phyloP scores from a whole-genome alignment of 2,329 filamentous ascomycete genomes.

The Clonostachys rosea region DNA sequence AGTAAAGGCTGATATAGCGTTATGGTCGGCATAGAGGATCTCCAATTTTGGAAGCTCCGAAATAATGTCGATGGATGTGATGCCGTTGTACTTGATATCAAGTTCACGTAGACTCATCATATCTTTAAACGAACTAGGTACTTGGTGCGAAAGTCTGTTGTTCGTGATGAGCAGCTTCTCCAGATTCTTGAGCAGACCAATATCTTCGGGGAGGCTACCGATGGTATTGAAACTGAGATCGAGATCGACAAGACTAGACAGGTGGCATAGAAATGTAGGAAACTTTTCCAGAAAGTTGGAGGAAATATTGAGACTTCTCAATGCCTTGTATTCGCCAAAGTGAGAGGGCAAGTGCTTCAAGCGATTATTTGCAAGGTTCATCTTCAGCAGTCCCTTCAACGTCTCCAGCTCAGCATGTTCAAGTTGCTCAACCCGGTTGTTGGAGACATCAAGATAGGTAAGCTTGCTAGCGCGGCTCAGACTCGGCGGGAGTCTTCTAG shows the following conservation, averaged over 20 bases:
- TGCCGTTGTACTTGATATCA: slow-evolving; percentile 89
- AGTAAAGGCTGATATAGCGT: slow-evolving; percentile 83
- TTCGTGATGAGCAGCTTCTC: slow-evolving; percentile 95
- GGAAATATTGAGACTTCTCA: slow-evolving; percentile 85
- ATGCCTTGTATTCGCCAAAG: slow-evolving; percentile 73
- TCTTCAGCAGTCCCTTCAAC: slow-evolving; percentile 72
- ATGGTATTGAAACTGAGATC: slow-evolving; percentile 98
- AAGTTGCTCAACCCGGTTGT: slow-evolving; percentile 84
- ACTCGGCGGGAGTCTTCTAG: slow-evolving; percentile 78
- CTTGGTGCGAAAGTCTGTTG: slow-evolving; percentile 74
- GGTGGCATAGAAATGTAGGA: slow-evolving; percentile 76
- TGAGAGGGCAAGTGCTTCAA: slow-evolving; percentile 74
- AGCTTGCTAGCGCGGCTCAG: slow-evolving; percentile 75
- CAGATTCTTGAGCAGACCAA: slow-evolving; percentile 73
- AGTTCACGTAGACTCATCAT: slow-evolving; percentile 80
- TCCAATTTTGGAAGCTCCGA: slow-evolving; percentile 82
- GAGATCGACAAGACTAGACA: slow-evolving; percentile 82
- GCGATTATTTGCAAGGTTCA: slow-evolving; percentile 92
- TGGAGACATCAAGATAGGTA: slow-evolving; percentile 89
- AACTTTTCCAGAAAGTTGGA: slow-evolving; percentile 89
- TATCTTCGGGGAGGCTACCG: slow-evolving; percentile 66
- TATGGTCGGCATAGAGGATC: slow-evolving; percentile 86
- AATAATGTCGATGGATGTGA: slow-evolving; percentile 84
- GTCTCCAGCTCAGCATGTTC: slow-evolving; percentile 79
- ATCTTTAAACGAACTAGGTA: slow-evolving; percentile 70